These are phyloP conservation scores for Globisporangium heterothallicum DNA, from an alignment of 352 stramenopile genomes.

Conservation along the genomic window DNA sequence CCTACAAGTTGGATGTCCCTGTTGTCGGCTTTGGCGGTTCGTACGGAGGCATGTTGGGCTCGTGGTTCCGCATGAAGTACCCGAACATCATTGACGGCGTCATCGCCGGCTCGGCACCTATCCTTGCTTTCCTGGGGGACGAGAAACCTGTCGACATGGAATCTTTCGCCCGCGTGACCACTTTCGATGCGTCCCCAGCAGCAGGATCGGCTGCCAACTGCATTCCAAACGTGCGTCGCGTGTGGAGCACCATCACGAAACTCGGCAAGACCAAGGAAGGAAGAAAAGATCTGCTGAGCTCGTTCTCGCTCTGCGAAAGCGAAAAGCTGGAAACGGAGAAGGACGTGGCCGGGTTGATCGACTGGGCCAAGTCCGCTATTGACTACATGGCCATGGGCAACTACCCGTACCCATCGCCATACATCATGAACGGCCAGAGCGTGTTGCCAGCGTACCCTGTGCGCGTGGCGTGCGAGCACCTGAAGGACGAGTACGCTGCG, in stretches of 20 bases:
- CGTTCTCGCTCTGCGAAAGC: conserved; percentile 50
- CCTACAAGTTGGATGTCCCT: conserved; percentile 40
- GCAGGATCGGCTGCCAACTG: conserved; percentile 69
- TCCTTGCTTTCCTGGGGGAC: conserved; percentile 65
- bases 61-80: conserved; percentile 93
- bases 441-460: conserved; percentile 89
- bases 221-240: conserved; percentile 67
- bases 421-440: conserved; percentile 87
- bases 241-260: conserved; percentile 52
- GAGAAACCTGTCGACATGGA: conserved; percentile 60
- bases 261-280: conserved; percentile 43
- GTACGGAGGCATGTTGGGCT: conserved; percentile 92
- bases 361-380: conserved; percentile 75
- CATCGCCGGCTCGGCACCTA: conserved; percentile 89
- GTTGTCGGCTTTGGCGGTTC: conserved; percentile 91
- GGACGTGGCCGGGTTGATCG: conserved; percentile 50
- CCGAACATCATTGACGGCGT: conserved; percentile 84
- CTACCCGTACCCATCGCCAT: conserved; percentile 94
- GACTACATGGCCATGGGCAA: conserved; percentile 95
- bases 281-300: conserved; percentile 28
- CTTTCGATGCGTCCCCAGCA: conserved; percentile 57
- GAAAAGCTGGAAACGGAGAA: conserved; percentile 32
- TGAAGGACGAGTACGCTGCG: conserved; percentile 36
- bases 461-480: conserved; percentile 74
- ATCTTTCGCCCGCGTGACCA: conserved; percentile 47